These are phyloP conservation scores for Amanita jacksonii DNA, from an alignment of 768 basidiomycete species.

Conservation along the genomic window DNA sequence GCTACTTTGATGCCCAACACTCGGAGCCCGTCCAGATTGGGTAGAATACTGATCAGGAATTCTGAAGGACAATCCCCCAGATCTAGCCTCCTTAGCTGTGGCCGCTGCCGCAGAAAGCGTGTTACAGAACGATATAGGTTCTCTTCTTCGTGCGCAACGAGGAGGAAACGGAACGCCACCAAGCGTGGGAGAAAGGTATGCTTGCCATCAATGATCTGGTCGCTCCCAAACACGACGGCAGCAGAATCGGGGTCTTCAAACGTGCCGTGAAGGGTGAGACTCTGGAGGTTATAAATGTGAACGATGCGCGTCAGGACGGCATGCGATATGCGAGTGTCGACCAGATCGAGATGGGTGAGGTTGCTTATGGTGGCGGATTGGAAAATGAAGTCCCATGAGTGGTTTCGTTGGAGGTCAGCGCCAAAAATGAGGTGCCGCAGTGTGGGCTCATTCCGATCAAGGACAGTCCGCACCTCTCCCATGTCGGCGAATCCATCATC, in stretches of 20 bases:
- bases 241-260: constrained; percentile 52
- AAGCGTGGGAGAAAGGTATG: constrained; percentile 58
- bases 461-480: constrained; percentile 54
- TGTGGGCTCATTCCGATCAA: constrained; percentile 48
- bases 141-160: constrained; percentile 51
- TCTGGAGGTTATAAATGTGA: constrained; percentile 50
- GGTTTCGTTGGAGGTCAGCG: constrained; percentile 55
- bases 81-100: constrained; percentile 44
- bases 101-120: constrained; percentile 40
- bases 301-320: constrained; percentile 54
- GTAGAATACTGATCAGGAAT: constrained; percentile 26
- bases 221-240: constrained; percentile 49
- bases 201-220: constrained; percentile 46
- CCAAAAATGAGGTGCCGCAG: constrained; percentile 57
- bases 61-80: constrained; percentile 47
- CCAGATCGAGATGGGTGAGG: constrained; percentile 61
- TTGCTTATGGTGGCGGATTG: constrained; percentile 53
- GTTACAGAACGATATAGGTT: constrained; percentile 44
- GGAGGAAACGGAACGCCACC: constrained; percentile 51
- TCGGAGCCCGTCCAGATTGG: constrained; percentile 39
- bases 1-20: constrained; percentile 51
- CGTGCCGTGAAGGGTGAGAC: constrained; percentile 57
- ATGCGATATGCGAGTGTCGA: constrained; percentile 60
- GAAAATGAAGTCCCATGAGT: constrained; percentile 62
- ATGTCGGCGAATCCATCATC: constrained; percentile 65